Evolutionary conservation across 495 filamentous ascomycete genomes (phyloP).

Genomic region (Coniosporium apollinis): DNA sequence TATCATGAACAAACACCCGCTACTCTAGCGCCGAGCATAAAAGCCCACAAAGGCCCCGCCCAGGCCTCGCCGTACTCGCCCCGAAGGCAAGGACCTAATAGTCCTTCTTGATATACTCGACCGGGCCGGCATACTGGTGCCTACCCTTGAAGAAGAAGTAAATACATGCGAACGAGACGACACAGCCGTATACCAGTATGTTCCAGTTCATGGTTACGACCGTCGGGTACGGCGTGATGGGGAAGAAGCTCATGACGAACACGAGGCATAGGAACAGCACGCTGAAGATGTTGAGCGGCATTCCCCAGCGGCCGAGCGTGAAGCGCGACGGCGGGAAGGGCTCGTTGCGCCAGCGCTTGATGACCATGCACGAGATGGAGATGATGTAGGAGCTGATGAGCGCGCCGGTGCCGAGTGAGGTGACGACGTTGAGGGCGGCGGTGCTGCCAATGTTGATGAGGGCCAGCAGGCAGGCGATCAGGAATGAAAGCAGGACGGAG

Average conservation of each 20-base stretch:
- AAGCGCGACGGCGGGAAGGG: constrained; percentile 6
- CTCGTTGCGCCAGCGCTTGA: constrained; percentile 3
- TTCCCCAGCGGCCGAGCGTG: constrained; percentile 7
- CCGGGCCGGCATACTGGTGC: constrained; percentile 14
- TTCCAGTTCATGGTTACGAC: constrained; percentile 1
- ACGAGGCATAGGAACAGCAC: constrained; percentile 9
- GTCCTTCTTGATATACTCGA: constrained; percentile 15
- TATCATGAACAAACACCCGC: too few relatives aligned
- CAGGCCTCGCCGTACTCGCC: too few relatives aligned
- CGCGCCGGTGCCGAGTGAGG: constrained; percentile 21
- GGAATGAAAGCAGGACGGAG: constrained; percentile 26
- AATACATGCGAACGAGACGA: constrained; percentile 13
- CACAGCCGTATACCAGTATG: constrained; percentile 5
- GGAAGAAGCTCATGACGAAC: constrained; percentile 17
- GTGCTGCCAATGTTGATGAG: constrained; percentile 43
- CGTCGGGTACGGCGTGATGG: constrained; percentile 5
- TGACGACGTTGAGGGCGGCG: constrained; percentile 37
- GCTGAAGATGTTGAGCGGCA: constrained; percentile 8
- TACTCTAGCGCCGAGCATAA: too few relatives aligned
- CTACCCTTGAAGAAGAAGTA: constrained; percentile 15
- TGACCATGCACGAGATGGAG: constrained; percentile 6
- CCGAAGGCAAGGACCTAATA: too few relatives aligned
- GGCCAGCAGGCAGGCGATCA: constrained; percentile 34
- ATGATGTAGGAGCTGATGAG: constrained; percentile 8
- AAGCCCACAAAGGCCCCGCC: too few relatives aligned